These are phyloP conservation scores for Perkinsus marinus DNA, from an alignment of 169 alveolate genomes.

Conservation along the genomic window DNA sequence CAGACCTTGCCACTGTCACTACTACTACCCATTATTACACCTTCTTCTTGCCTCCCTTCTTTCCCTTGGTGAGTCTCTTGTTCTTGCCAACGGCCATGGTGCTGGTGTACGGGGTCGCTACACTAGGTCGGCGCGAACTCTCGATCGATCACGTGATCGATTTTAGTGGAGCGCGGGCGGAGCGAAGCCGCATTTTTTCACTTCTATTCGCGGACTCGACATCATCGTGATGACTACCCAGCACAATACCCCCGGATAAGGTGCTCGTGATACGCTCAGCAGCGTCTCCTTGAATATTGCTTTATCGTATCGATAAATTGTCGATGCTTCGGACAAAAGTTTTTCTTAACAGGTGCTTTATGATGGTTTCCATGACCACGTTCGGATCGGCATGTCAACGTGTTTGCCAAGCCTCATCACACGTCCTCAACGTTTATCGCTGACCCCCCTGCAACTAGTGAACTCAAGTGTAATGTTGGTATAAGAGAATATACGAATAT, in stretches of 20 bases:
- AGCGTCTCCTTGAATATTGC: too few relatives aligned
- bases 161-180: neutral
- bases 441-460: neutral
- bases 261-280: too few relatives aligned
- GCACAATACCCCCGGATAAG: too few relatives aligned
- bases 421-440: too few relatives aligned
- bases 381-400: too few relatives aligned
- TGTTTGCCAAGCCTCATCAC: too few relatives aligned
- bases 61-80: constrained; percentile 86
- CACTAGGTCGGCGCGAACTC: neutral
- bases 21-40: constrained; percentile 19
- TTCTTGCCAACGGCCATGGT: constrained; percentile 92
- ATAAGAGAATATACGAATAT: neutral
- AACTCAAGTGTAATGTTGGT: neutral
- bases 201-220: neutral
- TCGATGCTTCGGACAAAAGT: too few relatives aligned
- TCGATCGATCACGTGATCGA: neutral
- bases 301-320: too few relatives aligned
- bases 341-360: too few relatives aligned
- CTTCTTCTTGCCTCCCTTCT: constrained; percentile 92
- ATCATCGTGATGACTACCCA: too few relatives aligned
- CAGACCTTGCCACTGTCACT: neutral
- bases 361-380: too few relatives aligned
- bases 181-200: neutral
- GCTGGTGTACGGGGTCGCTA: neutral